Conservation (phyloP, 2,329 filamentous ascomycete species). For the Balansia obtecta region DNA sequence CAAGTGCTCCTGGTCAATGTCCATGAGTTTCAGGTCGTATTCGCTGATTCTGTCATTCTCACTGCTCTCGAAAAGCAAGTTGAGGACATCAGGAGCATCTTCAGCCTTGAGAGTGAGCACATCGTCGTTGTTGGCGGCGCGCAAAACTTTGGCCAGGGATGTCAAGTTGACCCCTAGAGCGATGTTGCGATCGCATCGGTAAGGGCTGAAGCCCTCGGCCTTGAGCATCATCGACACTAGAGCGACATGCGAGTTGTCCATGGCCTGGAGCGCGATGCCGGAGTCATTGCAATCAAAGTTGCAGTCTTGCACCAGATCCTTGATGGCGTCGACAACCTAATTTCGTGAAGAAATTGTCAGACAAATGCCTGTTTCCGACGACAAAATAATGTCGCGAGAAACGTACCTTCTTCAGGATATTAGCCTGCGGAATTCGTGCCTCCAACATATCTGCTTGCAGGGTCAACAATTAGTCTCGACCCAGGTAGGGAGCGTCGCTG, state of each 20-base stretch:
- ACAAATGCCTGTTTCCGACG: background rate
- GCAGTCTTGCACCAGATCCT: slow-evolving; percentile 98
- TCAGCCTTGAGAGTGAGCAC: slow-evolving; percentile 95
- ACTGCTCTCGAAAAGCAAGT: slow-evolving; percentile 86
- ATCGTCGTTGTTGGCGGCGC: slow-evolving; percentile 87
- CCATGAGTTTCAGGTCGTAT: slow-evolving; percentile 99
- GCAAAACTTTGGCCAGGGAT: slow-evolving; percentile 93
- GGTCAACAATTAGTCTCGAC: background rate
- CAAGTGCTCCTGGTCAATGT: slow-evolving; percentile 98
- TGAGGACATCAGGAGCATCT: slow-evolving; percentile 89
- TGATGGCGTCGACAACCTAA: slow-evolving; percentile 96
- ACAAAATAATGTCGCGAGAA: no score
- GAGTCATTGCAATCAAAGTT: slow-evolving; percentile 99
- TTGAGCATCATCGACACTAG: slow-evolving; percentile 98
- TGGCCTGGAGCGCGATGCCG: slow-evolving; percentile 93
- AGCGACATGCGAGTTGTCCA: slow-evolving; percentile 99
- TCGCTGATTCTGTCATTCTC: slow-evolving; percentile 87
- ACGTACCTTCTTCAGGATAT: slow-evolving; percentile 85
- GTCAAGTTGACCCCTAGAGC: slow-evolving; percentile 94
- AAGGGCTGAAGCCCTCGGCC: slow-evolving; percentile 86
- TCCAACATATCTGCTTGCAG: slow-evolving; percentile 62
- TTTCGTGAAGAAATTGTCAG: background rate
- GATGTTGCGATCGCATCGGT: slow-evolving; percentile 98
- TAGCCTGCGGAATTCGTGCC: slow-evolving; percentile 90
- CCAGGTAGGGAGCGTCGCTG: background rate